Conservation (phyloP, 495 filamentous ascomycete species). For the Lophium mytilinum region DNA sequence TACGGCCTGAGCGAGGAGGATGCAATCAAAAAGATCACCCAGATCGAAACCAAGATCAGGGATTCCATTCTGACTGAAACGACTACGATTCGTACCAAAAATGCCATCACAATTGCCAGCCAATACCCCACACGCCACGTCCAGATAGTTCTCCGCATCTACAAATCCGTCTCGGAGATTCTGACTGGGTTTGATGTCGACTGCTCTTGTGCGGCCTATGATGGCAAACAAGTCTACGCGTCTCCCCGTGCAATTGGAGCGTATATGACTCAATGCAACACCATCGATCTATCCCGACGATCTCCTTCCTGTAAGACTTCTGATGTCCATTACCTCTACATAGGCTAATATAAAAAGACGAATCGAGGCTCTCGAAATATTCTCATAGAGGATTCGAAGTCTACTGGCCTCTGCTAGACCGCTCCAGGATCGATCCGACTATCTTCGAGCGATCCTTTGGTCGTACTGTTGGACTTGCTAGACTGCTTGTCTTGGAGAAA, state of each 20-base stretch:
- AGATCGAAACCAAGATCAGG: constrained; percentile 61
- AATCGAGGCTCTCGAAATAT: constrained; percentile 68
- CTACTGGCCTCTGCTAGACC: constrained; percentile 64
- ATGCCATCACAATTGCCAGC: constrained; percentile 73
- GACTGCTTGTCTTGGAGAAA: constrained; percentile 70
- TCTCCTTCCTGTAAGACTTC: constrained; percentile 75
- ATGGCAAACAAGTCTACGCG: constrained; percentile 66
- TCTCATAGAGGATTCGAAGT: constrained; percentile 75
- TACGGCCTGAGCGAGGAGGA: constrained; percentile 65
- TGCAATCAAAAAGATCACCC: constrained; percentile 71
- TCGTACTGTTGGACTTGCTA: constrained; percentile 65
- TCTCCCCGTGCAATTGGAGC: constrained; percentile 64
- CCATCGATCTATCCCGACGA: constrained; percentile 66
- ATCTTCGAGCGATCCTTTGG: constrained; percentile 75
- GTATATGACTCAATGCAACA: constrained; percentile 72
- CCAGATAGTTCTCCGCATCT: constrained; percentile 74
- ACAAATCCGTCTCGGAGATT: constrained; percentile 72
- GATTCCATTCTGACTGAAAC: constrained; percentile 68
- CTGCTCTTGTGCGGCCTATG: constrained; percentile 69
- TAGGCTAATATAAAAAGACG: too few relatives aligned
- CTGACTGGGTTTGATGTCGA: constrained; percentile 82
- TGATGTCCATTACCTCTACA: too few relatives aligned
- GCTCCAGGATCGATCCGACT: constrained; percentile 66
- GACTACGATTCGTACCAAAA: constrained; percentile 69
- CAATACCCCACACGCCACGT: constrained; percentile 60